A percentile compares a stretch with the other conserved stretches of the same genome.
These are phyloP conservation scores for Trichoderma reesei DNA, from an alignment of 495 filamentous ascomycete species.

Conservation along the genomic window DNA sequence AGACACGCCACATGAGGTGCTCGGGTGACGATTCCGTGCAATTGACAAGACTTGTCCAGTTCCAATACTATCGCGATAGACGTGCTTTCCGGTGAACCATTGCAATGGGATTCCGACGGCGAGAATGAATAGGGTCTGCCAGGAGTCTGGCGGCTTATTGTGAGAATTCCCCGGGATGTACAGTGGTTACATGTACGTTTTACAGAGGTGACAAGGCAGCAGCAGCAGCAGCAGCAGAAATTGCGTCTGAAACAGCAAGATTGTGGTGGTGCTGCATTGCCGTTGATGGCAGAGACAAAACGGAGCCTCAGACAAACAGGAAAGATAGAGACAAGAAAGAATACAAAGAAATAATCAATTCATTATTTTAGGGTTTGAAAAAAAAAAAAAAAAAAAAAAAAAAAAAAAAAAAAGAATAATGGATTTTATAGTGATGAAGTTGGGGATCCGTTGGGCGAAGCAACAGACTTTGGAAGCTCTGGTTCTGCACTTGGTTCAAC, in stretches of 20 bases:
- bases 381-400: background rate
- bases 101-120: background rate
- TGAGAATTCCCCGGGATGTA: background rate
- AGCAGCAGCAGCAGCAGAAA: too few relatives aligned
- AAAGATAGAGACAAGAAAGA: too few relatives aligned
- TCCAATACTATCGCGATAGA: background rate
- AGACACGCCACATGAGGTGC: background rate
- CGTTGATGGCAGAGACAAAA: too few relatives aligned
- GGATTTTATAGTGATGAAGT: background rate
- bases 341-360: too few relatives aligned
- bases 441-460: background rate
- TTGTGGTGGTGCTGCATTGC: too few relatives aligned
- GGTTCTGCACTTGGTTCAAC: background rate
- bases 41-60: too few relatives aligned
- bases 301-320: too few relatives aligned
- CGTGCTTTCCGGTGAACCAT: background rate
- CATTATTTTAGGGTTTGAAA: too few relatives aligned
- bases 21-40: too few relatives aligned
- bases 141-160: background rate
- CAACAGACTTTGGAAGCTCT: background rate
- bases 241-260: too few relatives aligned
- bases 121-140: background rate
- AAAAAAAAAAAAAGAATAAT: background rate
- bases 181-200: too few relatives aligned
- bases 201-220: too few relatives aligned